Conservation (phyloP, 192 early-diverging fungal genomes). For the Geranomyces michiganensis region DNA sequence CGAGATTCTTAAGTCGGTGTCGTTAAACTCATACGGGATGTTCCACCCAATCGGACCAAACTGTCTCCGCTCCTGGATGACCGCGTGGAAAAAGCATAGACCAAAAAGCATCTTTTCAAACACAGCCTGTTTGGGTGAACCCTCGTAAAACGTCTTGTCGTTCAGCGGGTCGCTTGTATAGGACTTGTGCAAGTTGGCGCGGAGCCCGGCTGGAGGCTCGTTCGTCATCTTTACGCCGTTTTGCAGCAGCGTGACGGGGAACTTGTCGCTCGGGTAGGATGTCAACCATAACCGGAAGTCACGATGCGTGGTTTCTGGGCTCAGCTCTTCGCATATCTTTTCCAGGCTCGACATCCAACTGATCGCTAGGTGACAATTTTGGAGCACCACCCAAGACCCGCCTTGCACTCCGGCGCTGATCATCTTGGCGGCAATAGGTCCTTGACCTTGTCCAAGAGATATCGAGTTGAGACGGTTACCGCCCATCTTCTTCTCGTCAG, state of each 20-base stretch:
- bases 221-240: constrained; percentile 71
- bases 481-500: constrained; percentile 61
- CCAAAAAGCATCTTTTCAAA: constrained; percentile 62
- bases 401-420: constrained; percentile 50
- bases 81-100: constrained; percentile 63
- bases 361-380: constrained; percentile 67
- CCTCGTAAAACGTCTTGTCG: constrained; percentile 65
- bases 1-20: constrained; percentile 64
- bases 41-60: constrained; percentile 71
- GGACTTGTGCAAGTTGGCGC: constrained; percentile 54
- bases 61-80: constrained; percentile 61
- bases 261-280: constrained; percentile 62
- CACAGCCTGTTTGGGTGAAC: constrained; percentile 53
- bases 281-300: constrained; percentile 63
- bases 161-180: constrained; percentile 60
- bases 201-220: constrained; percentile 59
- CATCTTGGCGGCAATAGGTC: constrained; percentile 64
- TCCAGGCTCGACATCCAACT: constrained; percentile 66
- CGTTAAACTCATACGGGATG: constrained; percentile 68
- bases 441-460: constrained; percentile 65
- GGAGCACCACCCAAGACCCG: constrained; percentile 62
- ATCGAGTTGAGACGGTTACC: constrained; percentile 57
- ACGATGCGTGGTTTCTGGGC: constrained; percentile 54
- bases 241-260: constrained; percentile 61
- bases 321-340: constrained; percentile 64